A percentile compares a stretch with the other conserved stretches of the same genome.
phyloP scores from a whole-genome alignment of 1,284 basidiomycete species.

The Trametes polyzona region DNA sequence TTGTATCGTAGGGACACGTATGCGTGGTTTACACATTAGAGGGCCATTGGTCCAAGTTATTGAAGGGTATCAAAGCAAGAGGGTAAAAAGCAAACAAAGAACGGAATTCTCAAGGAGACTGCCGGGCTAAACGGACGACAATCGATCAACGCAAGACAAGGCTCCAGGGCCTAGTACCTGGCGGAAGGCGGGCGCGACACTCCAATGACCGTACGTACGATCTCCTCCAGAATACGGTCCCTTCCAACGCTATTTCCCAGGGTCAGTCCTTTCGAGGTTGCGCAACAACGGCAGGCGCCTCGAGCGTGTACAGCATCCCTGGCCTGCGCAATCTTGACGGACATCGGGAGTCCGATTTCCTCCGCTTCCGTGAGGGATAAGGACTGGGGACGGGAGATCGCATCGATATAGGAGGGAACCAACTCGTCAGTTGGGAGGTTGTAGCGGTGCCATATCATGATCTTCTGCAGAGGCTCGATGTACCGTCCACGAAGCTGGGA shows the following conservation, averaged over 20 bases:
- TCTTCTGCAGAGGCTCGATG: conserved; percentile 20
- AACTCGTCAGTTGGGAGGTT: conserved; percentile 19
- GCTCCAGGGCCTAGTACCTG: not conserved
- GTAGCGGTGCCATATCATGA: conserved; percentile 23
- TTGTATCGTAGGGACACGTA: not conserved
- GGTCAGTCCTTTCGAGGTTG: not conserved
- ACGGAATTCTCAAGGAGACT: too few relatives aligned
- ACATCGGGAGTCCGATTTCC: conserved; percentile 7
- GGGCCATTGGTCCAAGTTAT: not conserved
- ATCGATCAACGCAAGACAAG: too few relatives aligned
- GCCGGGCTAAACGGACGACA: too few relatives aligned
- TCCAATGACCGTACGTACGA: conserved; percentile 1
- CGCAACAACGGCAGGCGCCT: conserved; percentile 9
- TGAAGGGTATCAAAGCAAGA: not conserved
- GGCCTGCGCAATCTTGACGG: conserved; percentile 18
- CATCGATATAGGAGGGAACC: conserved; percentile 13
- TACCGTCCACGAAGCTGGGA: conserved; percentile 8
- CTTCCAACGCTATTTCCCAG: not conserved
- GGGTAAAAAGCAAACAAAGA: not conserved
- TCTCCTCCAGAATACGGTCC: conserved; percentile 10
- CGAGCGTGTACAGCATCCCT: conserved; percentile 13
- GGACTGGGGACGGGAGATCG: conserved; percentile 18
- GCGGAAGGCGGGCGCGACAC: not conserved
- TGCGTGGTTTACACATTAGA: not conserved
- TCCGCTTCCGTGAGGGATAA: conserved; percentile 17